A percentile compares a stretch with the other conserved stretches of the same genome.
Conservation (phyloP, 2,329 filamentous ascomycete species). For the Cytospora chrysosperma region DNA sequence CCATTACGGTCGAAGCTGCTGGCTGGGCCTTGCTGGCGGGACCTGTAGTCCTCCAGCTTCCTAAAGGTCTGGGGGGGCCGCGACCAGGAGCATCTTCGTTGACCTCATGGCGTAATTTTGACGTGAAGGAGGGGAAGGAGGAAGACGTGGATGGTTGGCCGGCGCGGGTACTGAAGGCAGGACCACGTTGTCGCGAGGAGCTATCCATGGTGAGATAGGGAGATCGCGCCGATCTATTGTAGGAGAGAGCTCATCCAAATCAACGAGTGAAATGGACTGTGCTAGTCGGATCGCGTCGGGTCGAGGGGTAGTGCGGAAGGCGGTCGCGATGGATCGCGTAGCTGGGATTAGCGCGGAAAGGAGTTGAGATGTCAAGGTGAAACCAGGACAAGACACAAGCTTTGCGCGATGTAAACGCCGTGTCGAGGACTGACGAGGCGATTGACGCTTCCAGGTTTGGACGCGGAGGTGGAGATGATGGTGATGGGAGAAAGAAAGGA, state of each 20-base stretch:
- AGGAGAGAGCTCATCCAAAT: neutral
- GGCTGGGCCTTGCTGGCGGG: slow-evolving; percentile 34
- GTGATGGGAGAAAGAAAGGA: slow-evolving; percentile 1
- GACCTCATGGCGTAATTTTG: slow-evolving; percentile 13
- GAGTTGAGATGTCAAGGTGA: slow-evolving; percentile 2
- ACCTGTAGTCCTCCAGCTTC: slow-evolving; percentile 27
- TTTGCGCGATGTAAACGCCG: neutral
- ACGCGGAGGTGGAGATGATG: neutral
- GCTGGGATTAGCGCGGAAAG: slow-evolving; percentile 1
- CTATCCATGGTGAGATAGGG: slow-evolving; percentile 18
- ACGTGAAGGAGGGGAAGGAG: slow-evolving; percentile 17
- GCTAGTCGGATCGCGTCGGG: slow-evolving; percentile 75
- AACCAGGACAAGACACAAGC: slow-evolving; percentile 2
- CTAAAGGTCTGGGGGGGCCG: slow-evolving; percentile 24
- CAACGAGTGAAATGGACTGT: neutral
- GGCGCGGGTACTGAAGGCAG: slow-evolving; percentile 9
- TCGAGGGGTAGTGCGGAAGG: slow-evolving; percentile 48
- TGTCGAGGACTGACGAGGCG: slow-evolving; percentile 1
- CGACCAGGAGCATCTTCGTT: slow-evolving; percentile 7
- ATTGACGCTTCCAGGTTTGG: neutral
- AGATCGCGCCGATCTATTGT: slow-evolving; percentile 8
- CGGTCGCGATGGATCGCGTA: slow-evolving; percentile 20
- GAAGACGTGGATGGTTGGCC: slow-evolving; percentile 11
- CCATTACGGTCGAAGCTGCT: slow-evolving; percentile 35
- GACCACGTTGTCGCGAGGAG: slow-evolving; percentile 22